Conservation (phyloP, 176 grass and related monocot species). For the Sorghum bicolor region Sorghum_bicolor_NCBIv3 NC_012876.2:2509001-2509500, state of each 20-base stretch:
- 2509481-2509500: slow-evolving; percentile 62
- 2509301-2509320: slow-evolving; percentile 27
- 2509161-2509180: not conserved
- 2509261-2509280: slow-evolving; percentile 48
- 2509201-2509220: not conserved
- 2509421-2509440: slow-evolving; percentile 31
- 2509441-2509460: slow-evolving; percentile 59
- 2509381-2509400: slow-evolving; percentile 11
- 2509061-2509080: not conserved
- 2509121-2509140: not conserved
- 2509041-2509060: not conserved
- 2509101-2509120: not conserved
- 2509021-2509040: not conserved
- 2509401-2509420: not conserved
- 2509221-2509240: slow-evolving; percentile 47
- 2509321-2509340: slow-evolving; percentile 39
- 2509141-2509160: slow-evolving; percentile 7
- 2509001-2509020: too few species aligned
- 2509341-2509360: slow-evolving; percentile 9
- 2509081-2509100: not conserved
- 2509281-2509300: slow-evolving; percentile 35
- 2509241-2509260: slow-evolving; percentile 31
- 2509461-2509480: slow-evolving; percentile 55
- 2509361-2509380: not conserved
- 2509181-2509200: not conserved